These are phyloP conservation scores for Bipolaris victoriae DNA, from an alignment of 2,329 filamentous ascomycete species.

Conservation along the genomic window DNA sequence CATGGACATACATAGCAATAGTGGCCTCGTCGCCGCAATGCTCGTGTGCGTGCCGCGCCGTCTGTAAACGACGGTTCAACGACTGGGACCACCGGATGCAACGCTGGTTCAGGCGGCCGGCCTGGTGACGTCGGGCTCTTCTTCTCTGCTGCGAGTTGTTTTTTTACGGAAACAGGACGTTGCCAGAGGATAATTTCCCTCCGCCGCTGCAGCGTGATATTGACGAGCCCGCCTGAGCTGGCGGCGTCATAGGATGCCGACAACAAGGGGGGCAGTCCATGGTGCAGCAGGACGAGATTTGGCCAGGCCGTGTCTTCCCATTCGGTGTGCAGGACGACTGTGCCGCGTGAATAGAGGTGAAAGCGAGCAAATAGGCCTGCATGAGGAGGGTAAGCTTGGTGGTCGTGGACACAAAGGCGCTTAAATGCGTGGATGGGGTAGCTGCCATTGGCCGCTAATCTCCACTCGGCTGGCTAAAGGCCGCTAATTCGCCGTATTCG, in stretches of 20 bases:
- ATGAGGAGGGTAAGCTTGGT: slow-evolving; percentile 20
- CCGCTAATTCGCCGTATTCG: slow-evolving; percentile 30
- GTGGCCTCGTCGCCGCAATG: neutral
- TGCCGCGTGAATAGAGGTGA: slow-evolving; percentile 31
- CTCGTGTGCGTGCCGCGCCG: neutral
- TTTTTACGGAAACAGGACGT: neutral
- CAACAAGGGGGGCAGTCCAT: slow-evolving; percentile 39
- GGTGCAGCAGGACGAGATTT: slow-evolving; percentile 31
- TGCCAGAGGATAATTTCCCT: slow-evolving; percentile 32
- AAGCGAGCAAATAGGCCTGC: slow-evolving; percentile 27
- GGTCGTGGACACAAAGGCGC: slow-evolving; percentile 31
- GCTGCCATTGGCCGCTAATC: slow-evolving; percentile 27
- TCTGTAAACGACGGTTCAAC: neutral
- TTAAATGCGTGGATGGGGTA: slow-evolving; percentile 35
- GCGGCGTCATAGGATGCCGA: slow-evolving; percentile 29
- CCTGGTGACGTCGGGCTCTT: slow-evolving; percentile 11
- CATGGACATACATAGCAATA: neutral
- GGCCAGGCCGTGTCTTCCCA: slow-evolving; percentile 31
- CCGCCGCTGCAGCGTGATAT: slow-evolving; percentile 37
- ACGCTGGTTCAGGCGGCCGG: slow-evolving; percentile 8
- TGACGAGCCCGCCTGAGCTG: slow-evolving; percentile 39
- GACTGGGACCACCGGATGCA: neutral
- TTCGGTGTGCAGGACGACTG: slow-evolving; percentile 29
- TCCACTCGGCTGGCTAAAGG: slow-evolving; percentile 18
- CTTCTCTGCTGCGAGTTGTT: neutral